These are phyloP conservation scores for Cyclocybe cylindracea DNA, from an alignment of 768 basidiomycete species.

Conservation along the genomic window DNA sequence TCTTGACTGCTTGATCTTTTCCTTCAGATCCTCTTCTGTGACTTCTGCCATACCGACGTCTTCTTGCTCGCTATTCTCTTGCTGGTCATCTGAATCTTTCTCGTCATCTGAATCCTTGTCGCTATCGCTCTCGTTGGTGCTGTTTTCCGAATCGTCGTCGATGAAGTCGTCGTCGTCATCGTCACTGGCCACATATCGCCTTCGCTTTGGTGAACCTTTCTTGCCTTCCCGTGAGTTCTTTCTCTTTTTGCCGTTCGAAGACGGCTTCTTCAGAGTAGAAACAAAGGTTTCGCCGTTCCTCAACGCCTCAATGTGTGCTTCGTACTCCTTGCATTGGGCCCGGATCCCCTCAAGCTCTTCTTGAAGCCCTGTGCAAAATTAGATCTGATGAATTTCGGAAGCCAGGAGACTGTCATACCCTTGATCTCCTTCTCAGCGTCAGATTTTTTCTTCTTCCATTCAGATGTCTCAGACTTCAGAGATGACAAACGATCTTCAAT, in stretches of 20 bases:
- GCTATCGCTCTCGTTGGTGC: slow-evolving; percentile 9
- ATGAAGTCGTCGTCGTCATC: slow-evolving; percentile 38
- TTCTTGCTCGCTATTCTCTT: slow-evolving; percentile 27
- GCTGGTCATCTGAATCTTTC: slow-evolving; percentile 17
- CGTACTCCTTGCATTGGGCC: slow-evolving; percentile 36
- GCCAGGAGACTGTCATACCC: slow-evolving; percentile 30
- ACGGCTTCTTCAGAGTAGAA: slow-evolving; percentile 32
- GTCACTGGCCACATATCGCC: slow-evolving; percentile 27
- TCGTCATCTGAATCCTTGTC: slow-evolving; percentile 30
- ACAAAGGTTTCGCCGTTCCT: slow-evolving; percentile 44
- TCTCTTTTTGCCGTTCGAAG: slow-evolving; percentile 44
- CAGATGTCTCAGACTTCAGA: slow-evolving; percentile 33
- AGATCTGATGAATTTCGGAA: not conserved
- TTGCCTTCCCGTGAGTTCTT: slow-evolving; percentile 45
- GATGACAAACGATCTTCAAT: slow-evolving; percentile 48
- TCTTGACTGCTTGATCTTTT: slow-evolving; percentile 45
- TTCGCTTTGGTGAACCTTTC: slow-evolving; percentile 45
- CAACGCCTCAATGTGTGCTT: slow-evolving; percentile 48
- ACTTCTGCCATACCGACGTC: slow-evolving; percentile 37
- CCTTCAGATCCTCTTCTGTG: slow-evolving; percentile 45
- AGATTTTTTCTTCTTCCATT: slow-evolving; percentile 42
- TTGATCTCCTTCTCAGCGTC: slow-evolving; percentile 39
- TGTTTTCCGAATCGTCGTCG: slow-evolving; percentile 37
- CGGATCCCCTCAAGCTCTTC: slow-evolving; percentile 39
- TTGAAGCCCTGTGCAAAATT: slow-evolving; percentile 34